Evolutionary conservation across 345 rosid species (phyloP).

Genomic region (Reutealis trisperma): DNA sequence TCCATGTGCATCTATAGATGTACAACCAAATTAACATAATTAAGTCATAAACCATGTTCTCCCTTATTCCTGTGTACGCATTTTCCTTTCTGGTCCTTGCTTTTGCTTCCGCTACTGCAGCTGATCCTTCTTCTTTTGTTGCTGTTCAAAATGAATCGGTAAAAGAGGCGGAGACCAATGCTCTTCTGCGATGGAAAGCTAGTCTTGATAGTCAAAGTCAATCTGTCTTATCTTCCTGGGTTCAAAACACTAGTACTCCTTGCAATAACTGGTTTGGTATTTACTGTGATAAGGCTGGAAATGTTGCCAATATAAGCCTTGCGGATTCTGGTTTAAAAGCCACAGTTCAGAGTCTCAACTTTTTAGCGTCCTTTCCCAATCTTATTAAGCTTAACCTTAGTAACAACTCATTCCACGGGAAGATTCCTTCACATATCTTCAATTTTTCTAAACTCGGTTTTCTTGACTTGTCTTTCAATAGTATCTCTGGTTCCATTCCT

Average conservation of each 20-base stretch:
- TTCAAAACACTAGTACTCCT: not conserved
- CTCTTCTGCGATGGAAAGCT: conserved; percentile 2
- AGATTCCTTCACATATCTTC: conserved; percentile 16
- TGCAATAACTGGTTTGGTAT: not conserved
- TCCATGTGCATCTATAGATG: too few relatives aligned
- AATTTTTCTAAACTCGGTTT: conserved; percentile 16
- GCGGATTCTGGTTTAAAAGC: conserved; percentile 2
- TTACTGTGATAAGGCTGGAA: not conserved
- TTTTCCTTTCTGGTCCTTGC: not conserved
- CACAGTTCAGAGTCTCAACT: conserved; percentile 6
- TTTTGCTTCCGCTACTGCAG: not conserved
- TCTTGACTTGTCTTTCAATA: conserved; percentile 20
- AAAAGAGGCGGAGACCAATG: not conserved
- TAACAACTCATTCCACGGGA: conserved; percentile 13
- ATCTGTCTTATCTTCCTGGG: not conserved
- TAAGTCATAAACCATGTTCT: not conserved
- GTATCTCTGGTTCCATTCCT: not conserved
- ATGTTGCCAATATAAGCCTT: not conserved
- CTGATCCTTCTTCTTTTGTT: not conserved
- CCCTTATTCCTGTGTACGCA: not conserved
- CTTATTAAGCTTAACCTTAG: not conserved
- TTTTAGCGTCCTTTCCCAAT: conserved; percentile 26
- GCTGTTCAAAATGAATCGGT: not conserved
- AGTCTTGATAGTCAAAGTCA: not conserved
- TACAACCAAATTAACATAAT: too few relatives aligned